These are phyloP conservation scores for Paramecium primaurelia DNA, from an alignment of 73 alveolate species.

Conservation along the genomic window DNA sequence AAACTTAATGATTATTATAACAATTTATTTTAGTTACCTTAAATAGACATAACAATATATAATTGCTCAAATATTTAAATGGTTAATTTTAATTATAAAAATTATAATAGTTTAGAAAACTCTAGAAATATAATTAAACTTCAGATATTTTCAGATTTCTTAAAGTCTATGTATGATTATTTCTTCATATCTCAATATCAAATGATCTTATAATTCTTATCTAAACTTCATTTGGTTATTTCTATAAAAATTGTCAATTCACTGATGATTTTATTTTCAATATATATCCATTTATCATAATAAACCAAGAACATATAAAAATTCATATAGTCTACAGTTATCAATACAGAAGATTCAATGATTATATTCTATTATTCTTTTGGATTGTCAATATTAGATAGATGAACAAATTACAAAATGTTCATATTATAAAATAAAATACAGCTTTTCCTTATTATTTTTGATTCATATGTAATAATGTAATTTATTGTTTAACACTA, in stretches of 20 bases:
- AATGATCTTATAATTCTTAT: background rate
- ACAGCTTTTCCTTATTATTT: background rate
- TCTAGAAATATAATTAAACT: background rate
- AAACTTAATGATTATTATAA: too few relatives aligned
- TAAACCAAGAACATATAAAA: background rate
- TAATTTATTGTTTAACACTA: background rate
- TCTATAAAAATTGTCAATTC: background rate
- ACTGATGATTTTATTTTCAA: background rate
- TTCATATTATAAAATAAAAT: background rate
- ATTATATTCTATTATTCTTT: background rate
- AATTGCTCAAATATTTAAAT: background rate
- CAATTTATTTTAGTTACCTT: background rate
- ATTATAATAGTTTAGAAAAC: background rate
- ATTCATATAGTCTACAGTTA: background rate
- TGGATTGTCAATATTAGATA: background rate
- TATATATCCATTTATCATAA: background rate
- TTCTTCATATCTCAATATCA: background rate
- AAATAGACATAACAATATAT: background rate
- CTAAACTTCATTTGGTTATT: background rate
- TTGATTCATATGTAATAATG: background rate
- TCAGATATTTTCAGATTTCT: background rate
- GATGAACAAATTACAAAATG: background rate
- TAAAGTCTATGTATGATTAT: background rate
- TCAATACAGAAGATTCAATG: background rate
- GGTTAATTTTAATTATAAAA: background rate